Conservation (phyloP, 768 basidiomycete genomes). For the Podaxis pistillaris region DNA sequence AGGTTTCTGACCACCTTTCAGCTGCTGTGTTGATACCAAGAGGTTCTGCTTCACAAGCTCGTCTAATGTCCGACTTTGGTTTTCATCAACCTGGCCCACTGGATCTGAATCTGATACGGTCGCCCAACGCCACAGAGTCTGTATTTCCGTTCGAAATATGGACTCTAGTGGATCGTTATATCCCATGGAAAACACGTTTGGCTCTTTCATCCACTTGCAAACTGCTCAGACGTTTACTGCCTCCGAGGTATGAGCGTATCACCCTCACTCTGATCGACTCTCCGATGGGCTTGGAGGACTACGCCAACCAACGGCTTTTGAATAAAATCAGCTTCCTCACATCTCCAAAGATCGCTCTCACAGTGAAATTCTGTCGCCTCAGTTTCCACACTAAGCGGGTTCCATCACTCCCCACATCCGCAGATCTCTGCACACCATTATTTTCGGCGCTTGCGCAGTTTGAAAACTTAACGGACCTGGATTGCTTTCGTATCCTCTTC, state of each 20-base stretch:
- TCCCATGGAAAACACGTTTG: neutral
- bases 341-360: constrained; percentile 1
- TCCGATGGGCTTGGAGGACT: neutral
- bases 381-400: neutral
- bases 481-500: constrained; percentile 12
- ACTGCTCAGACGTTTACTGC: neutral
- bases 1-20: neutral
- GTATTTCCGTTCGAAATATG: constrained; percentile 12
- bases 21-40: neutral
- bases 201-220: constrained; percentile 3
- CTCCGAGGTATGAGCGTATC: constrained; percentile 1
- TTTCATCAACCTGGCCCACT: neutral
- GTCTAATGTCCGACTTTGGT: too few species aligned
- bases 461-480: constrained; percentile 2
- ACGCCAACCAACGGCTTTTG: constrained; percentile 1
- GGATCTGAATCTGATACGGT: neutral
- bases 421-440: neutral
- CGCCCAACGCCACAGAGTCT: neutral
- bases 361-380: constrained; percentile 1
- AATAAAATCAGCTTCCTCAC: constrained; percentile 7
- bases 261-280: constrained; percentile 8
- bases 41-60: neutral
- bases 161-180: constrained; percentile 6
- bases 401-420: neutral
- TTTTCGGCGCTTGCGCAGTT: neutral